These are phyloP conservation scores for Oryza glumipatula DNA, from an alignment of 176 grass and related monocot genomes.

Conservation along the genomic window DNA sequence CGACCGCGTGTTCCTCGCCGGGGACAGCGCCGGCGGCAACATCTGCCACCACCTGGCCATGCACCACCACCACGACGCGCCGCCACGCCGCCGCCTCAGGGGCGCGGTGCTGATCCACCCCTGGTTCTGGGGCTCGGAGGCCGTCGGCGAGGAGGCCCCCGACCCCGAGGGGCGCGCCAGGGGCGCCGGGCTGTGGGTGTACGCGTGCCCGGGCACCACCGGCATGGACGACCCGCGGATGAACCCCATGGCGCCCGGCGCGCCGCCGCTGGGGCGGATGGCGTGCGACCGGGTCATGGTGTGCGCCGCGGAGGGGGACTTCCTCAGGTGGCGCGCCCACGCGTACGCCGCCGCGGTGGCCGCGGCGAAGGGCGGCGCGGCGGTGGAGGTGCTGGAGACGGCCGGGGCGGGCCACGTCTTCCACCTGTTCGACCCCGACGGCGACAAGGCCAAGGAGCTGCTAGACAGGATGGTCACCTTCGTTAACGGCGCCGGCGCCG, in stretches of 20 bases:
- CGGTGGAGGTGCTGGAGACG: constrained; percentile 45
- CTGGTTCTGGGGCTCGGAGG: constrained; percentile 40
- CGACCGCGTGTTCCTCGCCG: constrained; percentile 32
- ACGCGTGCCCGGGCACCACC: constrained; percentile 26
- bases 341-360: constrained; percentile 54
- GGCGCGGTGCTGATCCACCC: constrained; percentile 51
- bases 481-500: constrained; percentile 37
- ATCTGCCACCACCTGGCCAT: constrained; percentile 43
- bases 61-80: neutral
- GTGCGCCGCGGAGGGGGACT: constrained; percentile 52
- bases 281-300: constrained; percentile 53
- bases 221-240: constrained; percentile 53
- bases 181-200: constrained; percentile 31
- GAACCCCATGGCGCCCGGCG: constrained; percentile 48
- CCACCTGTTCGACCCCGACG: constrained; percentile 50
- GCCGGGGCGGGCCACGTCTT: constrained; percentile 54
- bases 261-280: constrained; percentile 27
- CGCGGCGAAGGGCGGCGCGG: constrained; percentile 10
- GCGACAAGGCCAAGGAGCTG: constrained; percentile 54
- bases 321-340: constrained; percentile 47
- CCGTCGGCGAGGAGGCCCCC: constrained; percentile 31
- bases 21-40: constrained; percentile 51
- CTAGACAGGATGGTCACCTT: constrained; percentile 41
- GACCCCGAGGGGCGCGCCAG: constrained; percentile 18
- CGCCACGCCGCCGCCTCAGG: constrained; percentile 12